Base-by-base conservation (phyloP, 306 rosid species). In the Glycine tomentella region DNA sequence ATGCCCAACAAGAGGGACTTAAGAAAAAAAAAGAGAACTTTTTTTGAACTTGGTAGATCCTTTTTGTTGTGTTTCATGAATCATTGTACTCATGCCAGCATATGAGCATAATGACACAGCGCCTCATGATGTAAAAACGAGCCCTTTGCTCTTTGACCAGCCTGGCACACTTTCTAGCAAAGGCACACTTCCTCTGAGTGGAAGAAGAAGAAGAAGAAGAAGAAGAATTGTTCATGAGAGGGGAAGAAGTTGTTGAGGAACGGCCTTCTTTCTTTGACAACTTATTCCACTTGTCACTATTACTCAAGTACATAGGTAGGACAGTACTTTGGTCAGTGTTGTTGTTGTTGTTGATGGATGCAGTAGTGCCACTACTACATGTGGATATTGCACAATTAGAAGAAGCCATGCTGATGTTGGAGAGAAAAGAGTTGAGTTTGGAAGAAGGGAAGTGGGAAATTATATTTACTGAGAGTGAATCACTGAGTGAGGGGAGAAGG, bases 131-230 rank as follows among this genome's bases (percentile, higher is more conserved):
- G 88, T 94, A 94, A 87, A 94, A 92, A 34, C 97, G 87, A 49
- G 98, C 98, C 48, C 98, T 83, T 61, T 94, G 98, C 53, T 94
- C 94, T 80, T 94, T 90, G 45, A 94, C 98, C 67, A 94, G 82
- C 63, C 86, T 84, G 0, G 97, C 97, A 69, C 98, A 94, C 87
- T 92, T 92, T 2, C 94, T 88, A 0, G 92, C 88, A 68, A 94
- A 92, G 44, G 96, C 87, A 38, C 97, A 89, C 75, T 85, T 82
- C 49, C 84, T 86, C 33, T 77, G 92, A 0, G 82, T 11, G 3
- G 84, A n/a, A 64, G 67, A 51, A 38, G 44, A 38, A 38, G 44
- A 38, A n/a, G n/a, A n/a, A n/a, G n/a, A n/a, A 34, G 38, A n/a
- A 63, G 67, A 50, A 51, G 67, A 80, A 53, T 53, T n/a, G n/a